Percentiles rank a stretch among this genome's conserved stretches.
Evolutionary conservation across 2,329 filamentous ascomycete species (phyloP).

Genomic region (Colletotrichum limetticola): DNA sequence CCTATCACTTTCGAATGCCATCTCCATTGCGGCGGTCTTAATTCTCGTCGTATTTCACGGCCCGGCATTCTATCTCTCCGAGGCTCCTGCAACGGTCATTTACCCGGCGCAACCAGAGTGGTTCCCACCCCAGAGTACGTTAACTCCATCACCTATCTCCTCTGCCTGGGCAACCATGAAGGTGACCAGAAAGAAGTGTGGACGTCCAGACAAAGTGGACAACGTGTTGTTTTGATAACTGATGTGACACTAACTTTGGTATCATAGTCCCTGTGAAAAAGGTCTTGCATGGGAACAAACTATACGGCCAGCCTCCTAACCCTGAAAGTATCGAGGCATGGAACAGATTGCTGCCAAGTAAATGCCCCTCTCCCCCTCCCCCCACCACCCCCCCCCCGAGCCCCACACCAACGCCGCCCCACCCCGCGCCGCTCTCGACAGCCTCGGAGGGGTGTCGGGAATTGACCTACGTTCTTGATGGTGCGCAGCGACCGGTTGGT

Average conservation of each 20-base stretch:
- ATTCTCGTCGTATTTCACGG: background rate
- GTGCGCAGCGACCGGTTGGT: conserved; percentile 87
- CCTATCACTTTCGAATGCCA: background rate
- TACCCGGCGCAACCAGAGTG: background rate
- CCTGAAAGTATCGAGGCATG: background rate
- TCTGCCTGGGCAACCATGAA: background rate
- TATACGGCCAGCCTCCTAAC: background rate
- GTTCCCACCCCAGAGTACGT: background rate
- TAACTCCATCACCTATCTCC: background rate
- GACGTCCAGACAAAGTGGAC: too few relatives aligned
- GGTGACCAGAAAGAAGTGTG: background rate
- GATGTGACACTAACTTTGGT: too few relatives aligned
- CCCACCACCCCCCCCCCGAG: too few relatives aligned
- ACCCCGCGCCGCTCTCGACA: background rate
- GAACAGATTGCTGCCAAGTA: background rate
- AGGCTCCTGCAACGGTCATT: background rate
- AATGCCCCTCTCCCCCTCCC: background rate
- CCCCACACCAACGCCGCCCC: too few relatives aligned
- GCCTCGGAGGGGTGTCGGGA: background rate
- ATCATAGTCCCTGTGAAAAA: background rate
- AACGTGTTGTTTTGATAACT: too few relatives aligned
- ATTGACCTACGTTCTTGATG: conserved; percentile 79
- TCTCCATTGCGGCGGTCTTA: background rate
- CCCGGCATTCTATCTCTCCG: too few relatives aligned
- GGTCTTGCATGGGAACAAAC: background rate